These are phyloP conservation scores for Podila clonocystis DNA, from an alignment of 192 early-diverging fungal species.

Conservation along the genomic window DNA sequence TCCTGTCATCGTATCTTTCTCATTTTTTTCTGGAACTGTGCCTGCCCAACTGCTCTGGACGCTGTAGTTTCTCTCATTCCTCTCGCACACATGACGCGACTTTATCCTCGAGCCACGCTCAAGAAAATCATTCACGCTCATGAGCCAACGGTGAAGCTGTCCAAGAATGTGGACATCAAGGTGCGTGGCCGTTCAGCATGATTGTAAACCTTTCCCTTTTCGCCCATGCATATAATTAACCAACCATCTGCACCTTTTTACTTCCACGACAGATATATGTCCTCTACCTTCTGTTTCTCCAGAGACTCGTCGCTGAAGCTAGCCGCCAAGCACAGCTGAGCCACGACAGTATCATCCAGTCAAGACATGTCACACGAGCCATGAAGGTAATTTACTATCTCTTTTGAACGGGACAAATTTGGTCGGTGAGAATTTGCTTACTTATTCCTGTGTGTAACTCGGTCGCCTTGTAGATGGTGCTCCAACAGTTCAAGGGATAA, in stretches of 20 bases:
- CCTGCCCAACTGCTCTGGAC: too few relatives aligned
- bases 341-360: conserved; percentile 43
- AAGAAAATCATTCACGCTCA: conserved; percentile 48
- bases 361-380: conserved; percentile 41
- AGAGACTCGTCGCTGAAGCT: conserved; percentile 40
- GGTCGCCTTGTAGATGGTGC: conserved; percentile 10
- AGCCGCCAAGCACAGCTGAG: conserved; percentile 35
- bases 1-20: too few relatives aligned
- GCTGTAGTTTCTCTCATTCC: background rate
- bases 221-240: background rate
- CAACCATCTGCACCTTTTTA: background rate
- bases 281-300: conserved; percentile 40
- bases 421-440: background rate
- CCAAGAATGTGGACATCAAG: conserved; percentile 53
- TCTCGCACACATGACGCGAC: conserved; percentile 36
- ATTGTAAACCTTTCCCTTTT: background rate
- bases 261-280: conserved; percentile 31
- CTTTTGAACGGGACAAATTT: background rate
- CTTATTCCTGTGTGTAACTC: background rate
- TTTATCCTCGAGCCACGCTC: conserved; percentile 49
- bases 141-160: conserved; percentile 36
- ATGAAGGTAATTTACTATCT: conserved; percentile 21
- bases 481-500: conserved; percentile 50
- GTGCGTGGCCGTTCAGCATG: background rate
- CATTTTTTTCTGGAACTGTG: too few relatives aligned